Conservation (phyloP, 352 stramenopile genomes). For the Lagenidium giganteum region DNA sequence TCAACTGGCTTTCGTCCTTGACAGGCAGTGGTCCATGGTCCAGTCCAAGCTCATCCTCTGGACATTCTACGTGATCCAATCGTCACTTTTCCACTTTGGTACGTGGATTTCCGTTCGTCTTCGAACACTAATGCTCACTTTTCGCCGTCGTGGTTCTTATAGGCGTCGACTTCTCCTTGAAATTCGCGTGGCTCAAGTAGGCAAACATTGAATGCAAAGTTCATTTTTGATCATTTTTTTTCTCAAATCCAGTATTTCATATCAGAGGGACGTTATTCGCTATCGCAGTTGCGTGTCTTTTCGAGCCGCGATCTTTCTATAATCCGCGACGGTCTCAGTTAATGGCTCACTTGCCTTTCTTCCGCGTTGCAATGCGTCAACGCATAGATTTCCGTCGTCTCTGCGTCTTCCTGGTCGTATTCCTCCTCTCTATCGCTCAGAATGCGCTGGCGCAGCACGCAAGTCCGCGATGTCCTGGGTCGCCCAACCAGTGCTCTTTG, state of each 20-base stretch:
- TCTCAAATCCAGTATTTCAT: background rate
- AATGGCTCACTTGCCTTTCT: background rate
- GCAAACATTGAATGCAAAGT: background rate
- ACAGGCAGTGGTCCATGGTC: background rate
- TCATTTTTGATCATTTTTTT: background rate
- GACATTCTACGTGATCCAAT: background rate
- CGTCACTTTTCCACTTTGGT: background rate
- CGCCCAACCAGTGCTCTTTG: conserved; percentile 63
- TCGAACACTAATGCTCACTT: background rate
- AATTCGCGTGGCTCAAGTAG: conserved; percentile 1
- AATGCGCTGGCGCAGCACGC: background rate
- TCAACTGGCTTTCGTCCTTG: background rate
- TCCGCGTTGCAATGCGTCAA: background rate
- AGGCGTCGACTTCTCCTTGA: background rate
- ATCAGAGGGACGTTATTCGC: conserved; percentile 2
- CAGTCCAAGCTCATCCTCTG: background rate
- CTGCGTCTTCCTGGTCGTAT: background rate
- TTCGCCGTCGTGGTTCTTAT: background rate
- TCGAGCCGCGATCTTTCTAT: conserved; percentile 15
- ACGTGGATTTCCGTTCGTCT: background rate
- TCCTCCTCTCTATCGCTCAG: background rate
- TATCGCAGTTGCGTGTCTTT: conserved; percentile 4
- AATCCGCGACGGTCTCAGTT: background rate
- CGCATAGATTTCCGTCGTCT: too few relatives aligned
- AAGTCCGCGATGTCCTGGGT: conserved; percentile 36